phyloP scores from a whole-genome alignment of 73 alveolate genomes.

The Diophrys sp. region DNA sequence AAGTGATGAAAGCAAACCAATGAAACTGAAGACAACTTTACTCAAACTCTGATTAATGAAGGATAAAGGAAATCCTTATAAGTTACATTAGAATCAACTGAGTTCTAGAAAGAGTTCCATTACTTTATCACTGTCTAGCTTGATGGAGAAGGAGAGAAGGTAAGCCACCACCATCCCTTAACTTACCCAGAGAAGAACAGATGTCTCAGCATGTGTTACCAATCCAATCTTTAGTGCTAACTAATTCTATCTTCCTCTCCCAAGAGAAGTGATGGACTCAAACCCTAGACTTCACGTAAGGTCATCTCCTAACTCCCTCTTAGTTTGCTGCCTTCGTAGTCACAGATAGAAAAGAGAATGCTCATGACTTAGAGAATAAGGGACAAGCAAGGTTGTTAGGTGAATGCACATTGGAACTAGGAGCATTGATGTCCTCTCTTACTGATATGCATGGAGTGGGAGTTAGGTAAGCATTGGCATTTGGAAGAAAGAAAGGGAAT shows the following conservation, averaged over 20 bases:
- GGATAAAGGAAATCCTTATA: constrained; percentile 77
- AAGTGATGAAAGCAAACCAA: too few relatives aligned
- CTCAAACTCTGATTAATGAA: constrained; percentile 39
- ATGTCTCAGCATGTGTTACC: constrained; percentile 92
- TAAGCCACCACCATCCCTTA: background rate
- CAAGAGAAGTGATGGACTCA: constrained; percentile 79
- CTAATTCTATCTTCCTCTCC: constrained; percentile 92
- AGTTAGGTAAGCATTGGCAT: constrained; percentile 84
- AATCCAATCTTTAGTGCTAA: constrained; percentile 96
- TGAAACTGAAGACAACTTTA: too few relatives aligned
- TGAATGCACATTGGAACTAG: constrained; percentile 92
- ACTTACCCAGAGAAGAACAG: constrained; percentile 83
- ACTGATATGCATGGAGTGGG: constrained; percentile 97
- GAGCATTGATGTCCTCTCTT: constrained; percentile 91
- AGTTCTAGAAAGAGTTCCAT: constrained; percentile 95
- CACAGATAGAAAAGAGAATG: constrained; percentile 88
- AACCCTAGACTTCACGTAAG: constrained; percentile 59
- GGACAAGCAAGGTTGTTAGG: constrained; percentile 98
- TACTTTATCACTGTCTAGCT: constrained; percentile 95
- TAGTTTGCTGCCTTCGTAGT: constrained; percentile 94
- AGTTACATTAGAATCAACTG: constrained; percentile 84
- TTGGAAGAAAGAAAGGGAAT: constrained; percentile 85
- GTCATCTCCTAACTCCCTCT: background rate
- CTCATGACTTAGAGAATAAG: constrained; percentile 82
- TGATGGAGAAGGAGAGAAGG: constrained; percentile 96